Evolutionary conservation across 2,329 filamentous ascomycete species (phyloP), one percentile per base, ranked within the genome.

Genomic region (Aspergillus sp.): DNA sequence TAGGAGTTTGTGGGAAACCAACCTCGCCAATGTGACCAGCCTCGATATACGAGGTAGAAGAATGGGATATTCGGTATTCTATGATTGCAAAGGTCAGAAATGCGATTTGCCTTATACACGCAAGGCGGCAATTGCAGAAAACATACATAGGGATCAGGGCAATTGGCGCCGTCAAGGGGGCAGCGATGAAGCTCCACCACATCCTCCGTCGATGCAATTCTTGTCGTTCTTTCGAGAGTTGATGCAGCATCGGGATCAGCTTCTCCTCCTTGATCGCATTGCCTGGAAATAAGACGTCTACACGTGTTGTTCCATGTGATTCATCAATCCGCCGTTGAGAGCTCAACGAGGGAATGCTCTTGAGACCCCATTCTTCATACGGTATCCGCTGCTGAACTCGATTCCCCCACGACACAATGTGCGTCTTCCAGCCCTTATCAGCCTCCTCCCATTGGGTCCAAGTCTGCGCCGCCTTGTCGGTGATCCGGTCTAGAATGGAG

Each of bases 301-400:
- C 83, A 64, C 91, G 85, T 60, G 91, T 85, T 66, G 84, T 86
- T 51, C 86, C 83, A 62, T 83, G 81, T 39, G 84, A 85, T 52
- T 85, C 86, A 52, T 90, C 86, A 49, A 84, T 79, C 65, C 84
- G 82, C 57, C 86, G 82, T 64, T 85, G 83, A 57, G 85, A 79
- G 43, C 87, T 91, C 65, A 96, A 80, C 21, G 93, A 88, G 45
- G 95, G 95, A 52, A 99, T 88, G 37, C 91, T 96, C 79, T 98
- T 98, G 65, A 99, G 82, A 0, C 91, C 92, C 95, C 95, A 99
- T 87, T 99, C 95, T 77, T 98, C 90, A 73, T 90, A 97, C 3
- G 95, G 90, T 68, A 99, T 96, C 62, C 91, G 86, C 67, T 90
- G 87, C 60, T 99, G 85, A 15, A 91, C 86, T 49, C 86, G 80